Base-by-base conservation (phyloP, 1,284 basidiomycete species). In the Pseudomicrostroma phylloplanum region DNA sequence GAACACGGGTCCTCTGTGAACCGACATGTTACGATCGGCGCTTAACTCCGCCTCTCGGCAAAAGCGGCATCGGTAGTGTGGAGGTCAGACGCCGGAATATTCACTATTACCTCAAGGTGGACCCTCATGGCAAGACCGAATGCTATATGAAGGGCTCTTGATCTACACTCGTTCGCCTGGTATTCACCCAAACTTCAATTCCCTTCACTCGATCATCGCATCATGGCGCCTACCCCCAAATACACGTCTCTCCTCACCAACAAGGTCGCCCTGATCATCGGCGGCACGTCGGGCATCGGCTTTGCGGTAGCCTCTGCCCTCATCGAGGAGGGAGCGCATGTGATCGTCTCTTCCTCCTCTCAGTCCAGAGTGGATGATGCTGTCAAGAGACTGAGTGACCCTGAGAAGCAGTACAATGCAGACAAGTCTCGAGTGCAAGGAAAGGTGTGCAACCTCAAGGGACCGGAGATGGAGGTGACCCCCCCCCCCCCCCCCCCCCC, bases 241-340 rank as follows among this genome's bases (percentile, higher is more conserved):
- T 48, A 48, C 43, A 48, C 43, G 17, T 21, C 15, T 17, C 43
- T 48, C 12, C 43, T 48, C 43, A 48, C 43, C 43, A n/a, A 17
- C 25, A 23, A 39, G 56, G 39, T 23, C 41, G 61, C 67, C 19
- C 59, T 72, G 55, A 30, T 72, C 8, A 58, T 72, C 56, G 67
- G 71, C 21, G 69, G 71, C 6, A 58, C 63, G 1, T 67, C 67
- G 2, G 71, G 69, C 0, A 43, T 72, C 6, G 69, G 69, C 6
- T 72, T 72, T 55, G 64, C 55, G 0, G 64, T 68, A 1, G 69
- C 69, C 1, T 66, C 62, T 0, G 64, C 60, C 0, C 59, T 72
- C 12, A 62, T 72, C 40, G 70, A 72, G 48, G 67, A 72, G 61
- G 69, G 67, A 17, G 69, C 65, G 4, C 19, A 8, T 6, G 70